Conservation (phyloP, 305 asterid species). For the Solanum hybrid region DNA sequence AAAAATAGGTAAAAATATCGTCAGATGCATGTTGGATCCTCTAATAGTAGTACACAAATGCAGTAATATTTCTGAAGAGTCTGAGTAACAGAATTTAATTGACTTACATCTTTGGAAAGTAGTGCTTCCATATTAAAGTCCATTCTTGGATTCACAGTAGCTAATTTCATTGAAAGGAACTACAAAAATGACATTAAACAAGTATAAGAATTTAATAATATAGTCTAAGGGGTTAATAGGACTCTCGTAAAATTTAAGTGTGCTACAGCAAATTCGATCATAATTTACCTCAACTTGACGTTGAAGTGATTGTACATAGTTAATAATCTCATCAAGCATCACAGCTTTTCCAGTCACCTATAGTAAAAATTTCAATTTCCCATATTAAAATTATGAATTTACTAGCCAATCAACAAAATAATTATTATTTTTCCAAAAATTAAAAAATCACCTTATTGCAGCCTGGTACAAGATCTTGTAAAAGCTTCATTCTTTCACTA, state of each 20-base stretch:
- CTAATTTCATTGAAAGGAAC: conserved; percentile 90
- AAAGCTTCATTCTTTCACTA: conserved; percentile 76
- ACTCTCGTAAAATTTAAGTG: neutral
- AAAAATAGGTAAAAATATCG: neutral
- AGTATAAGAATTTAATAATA: neutral
- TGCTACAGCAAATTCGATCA: neutral
- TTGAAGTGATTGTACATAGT: conserved; percentile 84
- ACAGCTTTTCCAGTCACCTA: conserved; percentile 97
- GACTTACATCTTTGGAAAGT: conserved; percentile 66
- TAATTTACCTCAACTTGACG: conserved; percentile 77
- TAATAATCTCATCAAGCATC: conserved; percentile 94
- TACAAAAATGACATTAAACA: conserved; percentile 18
- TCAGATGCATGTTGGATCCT: rapidly evolving
- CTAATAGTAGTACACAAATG: neutral
- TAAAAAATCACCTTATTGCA: conserved; percentile 62
- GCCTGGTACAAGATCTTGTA: conserved; percentile 95
- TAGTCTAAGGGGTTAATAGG: neutral
- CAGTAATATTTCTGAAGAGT: neutral
- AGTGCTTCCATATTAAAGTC: conserved; percentile 56
- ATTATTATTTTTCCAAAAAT: neutral
- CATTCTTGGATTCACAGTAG: conserved; percentile 70
- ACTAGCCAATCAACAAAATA: neutral
- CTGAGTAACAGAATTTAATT: neutral
- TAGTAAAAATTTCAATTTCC: neutral
- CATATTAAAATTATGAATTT: conserved; percentile 1